Conservation (phyloP, 1,284 basidiomycete species). For the Schizophyllum amplum region DNA sequence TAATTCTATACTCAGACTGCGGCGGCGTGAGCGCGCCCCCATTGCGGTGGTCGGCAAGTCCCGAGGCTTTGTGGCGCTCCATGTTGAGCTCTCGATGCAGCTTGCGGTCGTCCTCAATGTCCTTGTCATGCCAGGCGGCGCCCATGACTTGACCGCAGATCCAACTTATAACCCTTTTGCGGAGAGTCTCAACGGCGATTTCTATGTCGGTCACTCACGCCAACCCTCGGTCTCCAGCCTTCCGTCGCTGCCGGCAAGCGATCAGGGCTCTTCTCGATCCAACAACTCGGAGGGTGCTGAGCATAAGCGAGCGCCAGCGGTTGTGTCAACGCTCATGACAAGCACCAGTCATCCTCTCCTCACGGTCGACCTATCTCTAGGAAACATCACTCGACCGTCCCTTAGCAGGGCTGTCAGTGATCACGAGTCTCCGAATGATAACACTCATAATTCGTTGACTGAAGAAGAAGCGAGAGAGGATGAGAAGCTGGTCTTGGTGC, state of each 20-base stretch:
- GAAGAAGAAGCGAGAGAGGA: constrained; percentile 17
- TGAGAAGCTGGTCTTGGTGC: constrained; percentile 45
- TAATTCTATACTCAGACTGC: no score
- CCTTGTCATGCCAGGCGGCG: not conserved
- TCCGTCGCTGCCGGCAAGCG: not conserved
- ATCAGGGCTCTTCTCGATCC: not conserved
- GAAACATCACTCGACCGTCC: not conserved
- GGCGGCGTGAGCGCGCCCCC: no score
- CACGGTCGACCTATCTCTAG: not conserved
- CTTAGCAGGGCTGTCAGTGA: not conserved
- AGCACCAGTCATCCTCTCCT: not conserved
- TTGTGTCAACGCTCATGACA: not conserved
- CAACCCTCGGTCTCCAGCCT: no score
- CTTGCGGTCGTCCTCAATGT: not conserved
- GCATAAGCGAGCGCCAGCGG: not conserved
- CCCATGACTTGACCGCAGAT: not conserved
- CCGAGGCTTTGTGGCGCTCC: no score
- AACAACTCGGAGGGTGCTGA: not conserved
- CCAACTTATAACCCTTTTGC: not conserved
- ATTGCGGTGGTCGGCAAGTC: no score
- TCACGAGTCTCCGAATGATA: not conserved
- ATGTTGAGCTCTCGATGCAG: no score
- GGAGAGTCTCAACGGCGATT: not conserved
- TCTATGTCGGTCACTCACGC: not conserved
- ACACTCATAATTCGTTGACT: not conserved